Evolutionary conservation across 1,284 basidiomycete species (phyloP), one percentile per base, ranked within the genome.

Genomic region (Boletus sp.): DNA sequence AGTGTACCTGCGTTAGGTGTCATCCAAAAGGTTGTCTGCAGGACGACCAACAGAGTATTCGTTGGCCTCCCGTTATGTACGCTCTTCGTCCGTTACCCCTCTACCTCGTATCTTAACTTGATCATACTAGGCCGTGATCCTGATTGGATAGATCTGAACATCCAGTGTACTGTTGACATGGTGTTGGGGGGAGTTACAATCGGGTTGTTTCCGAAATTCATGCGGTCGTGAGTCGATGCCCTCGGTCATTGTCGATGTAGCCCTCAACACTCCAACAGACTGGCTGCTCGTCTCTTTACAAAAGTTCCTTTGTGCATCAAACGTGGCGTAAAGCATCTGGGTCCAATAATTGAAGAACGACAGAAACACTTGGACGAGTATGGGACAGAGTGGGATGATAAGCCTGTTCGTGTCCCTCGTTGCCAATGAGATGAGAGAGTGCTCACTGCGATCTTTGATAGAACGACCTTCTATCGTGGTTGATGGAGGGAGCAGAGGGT

Each of bases 391-490:
- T 35, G 30, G 23, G 25, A 14, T 2, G 16, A 43, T 9, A 47
- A 40, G 20, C 45, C 33, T 26, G 39, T 48, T 16, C 2, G 30
- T 44, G 22, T 1, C 16, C 17, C 17, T 5, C 5, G 16, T 9
- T 17, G 0, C 10, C 14, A 20, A 20, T 10, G 22, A 25, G 3
- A 16, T 4, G 9, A 2, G n/a, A n/a, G n/a, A n/a, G n/a, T 12
- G 1, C 16, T 45, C 9, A 34, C 8, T 16, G 1, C 2, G 6
- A 20, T 14, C 2, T 14, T 16, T 17, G 8, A 19, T 46, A 74
- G 69, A 68, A 71, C 46, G 72, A 73, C 47, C 47, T 72, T 36
- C 49, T 80, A 10, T 65, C 61, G 30, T 78, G 75, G 76, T 46
- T 76, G 14, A 65, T 77, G 41, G 70, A 75, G n/a, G 65, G 60